Percentiles rank a stretch among this genome's conserved stretches.
Conservation (phyloP, 306 rosid species). For the Trifolium fragiferum region DNA sequence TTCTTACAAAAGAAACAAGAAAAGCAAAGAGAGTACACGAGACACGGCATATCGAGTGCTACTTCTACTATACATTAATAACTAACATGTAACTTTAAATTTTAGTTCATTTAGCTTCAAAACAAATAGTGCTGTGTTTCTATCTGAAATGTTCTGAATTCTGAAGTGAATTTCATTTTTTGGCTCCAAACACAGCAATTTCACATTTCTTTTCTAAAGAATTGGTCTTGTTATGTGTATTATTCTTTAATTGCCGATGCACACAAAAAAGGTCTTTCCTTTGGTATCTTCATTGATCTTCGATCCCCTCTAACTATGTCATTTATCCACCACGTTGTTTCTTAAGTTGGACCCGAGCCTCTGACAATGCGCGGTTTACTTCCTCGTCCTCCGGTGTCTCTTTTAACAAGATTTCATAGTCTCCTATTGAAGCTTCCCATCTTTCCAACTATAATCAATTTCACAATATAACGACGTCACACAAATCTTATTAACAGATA, state of each 20-base stretch:
- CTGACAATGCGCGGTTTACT: constrained; percentile 52
- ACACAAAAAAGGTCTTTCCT: too few species aligned
- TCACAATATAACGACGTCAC: constrained; percentile 8
- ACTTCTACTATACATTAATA: constrained; percentile 28
- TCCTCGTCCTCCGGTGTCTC: constrained; percentile 65
- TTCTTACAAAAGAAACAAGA: background rate
- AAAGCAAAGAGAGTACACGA: background rate
- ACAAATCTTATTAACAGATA: constrained; percentile 1
- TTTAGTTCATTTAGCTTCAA: background rate
- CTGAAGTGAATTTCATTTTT: constrained; percentile 26
- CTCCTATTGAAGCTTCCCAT: constrained; percentile 78
- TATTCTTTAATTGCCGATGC: background rate
- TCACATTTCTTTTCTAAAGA: background rate
- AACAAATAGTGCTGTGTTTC: constrained; percentile 14
- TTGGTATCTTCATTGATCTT: background rate
- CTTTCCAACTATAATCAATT: constrained; percentile 60
- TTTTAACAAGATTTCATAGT: constrained; percentile 64
- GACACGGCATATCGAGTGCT: constrained; percentile 7
- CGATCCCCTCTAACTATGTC: constrained; percentile 1
- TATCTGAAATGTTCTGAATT: background rate
- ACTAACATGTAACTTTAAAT: background rate
- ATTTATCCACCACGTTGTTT: constrained; percentile 44
- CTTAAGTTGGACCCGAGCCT: constrained; percentile 56
- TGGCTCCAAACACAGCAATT: background rate
- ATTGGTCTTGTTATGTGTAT: background rate